Base-by-base conservation (phyloP, 1,284 basidiomycete species). In the Apiotrichum akiyoshidainum region DNA sequence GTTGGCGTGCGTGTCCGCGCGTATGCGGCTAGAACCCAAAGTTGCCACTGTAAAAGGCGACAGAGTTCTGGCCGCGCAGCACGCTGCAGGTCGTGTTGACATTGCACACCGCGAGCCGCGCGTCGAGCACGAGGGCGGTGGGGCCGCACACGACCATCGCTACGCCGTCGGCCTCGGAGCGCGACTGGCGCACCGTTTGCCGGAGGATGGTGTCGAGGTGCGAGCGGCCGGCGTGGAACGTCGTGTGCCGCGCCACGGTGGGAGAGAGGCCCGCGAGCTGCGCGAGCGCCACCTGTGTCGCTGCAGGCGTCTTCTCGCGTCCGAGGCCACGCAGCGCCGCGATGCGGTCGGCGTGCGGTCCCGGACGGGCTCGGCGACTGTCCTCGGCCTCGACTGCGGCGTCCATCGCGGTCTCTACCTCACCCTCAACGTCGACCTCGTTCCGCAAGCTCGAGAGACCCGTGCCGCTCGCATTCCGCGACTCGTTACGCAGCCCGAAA, bases 81-180 rank as follows among this genome's bases (percentile, higher is more conserved):
- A 71, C 59, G 41, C 49, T 53, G 14, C 42, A 14, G 1, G 65
- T 52, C 12, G 55, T 54, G 53, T 67, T 65, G 34, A 68, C 63
- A 13, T 50, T 21, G 35, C 55, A 56, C 12, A 69, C 63, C 6
- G 68, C 68, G 16, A 48, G 42, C 31, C 65, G 48, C 11, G 61
- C 55, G 34, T 64, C 65, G 31, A 63, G 39, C 19, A 57, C 54
- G 44, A 71, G 58, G n/a, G 52, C 48, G 0, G 52, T 42, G 4
- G 70, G 70, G 5, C 70, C 70, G 46, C 70, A 71, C 11, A 71
- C 68, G 52, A 46, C 53, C 26, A 61, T 53, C 6, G 46, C 54
- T 10, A 61, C 54, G 37, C 60, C 60, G 26, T 34, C 60, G 2
- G 50, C 60, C 19, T 58, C 54, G 42, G 16, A 17, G 6, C 21